Evolutionary conservation across 1,139 yeast genomes (phyloP).

Genomic region (Ogataea hybrid): DNA sequence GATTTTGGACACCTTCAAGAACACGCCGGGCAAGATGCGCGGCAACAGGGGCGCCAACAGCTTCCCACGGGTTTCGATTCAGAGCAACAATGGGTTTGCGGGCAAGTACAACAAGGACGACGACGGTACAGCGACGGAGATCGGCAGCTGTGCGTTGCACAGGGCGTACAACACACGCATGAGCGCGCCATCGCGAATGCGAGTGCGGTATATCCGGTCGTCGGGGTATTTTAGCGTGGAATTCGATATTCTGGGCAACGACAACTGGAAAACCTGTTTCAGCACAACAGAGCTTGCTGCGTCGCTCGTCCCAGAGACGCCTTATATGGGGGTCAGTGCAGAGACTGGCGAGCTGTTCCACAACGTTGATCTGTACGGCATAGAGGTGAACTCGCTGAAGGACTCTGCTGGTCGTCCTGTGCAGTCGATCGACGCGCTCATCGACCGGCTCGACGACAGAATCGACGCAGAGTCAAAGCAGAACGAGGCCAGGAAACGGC

Average conservation of each 20-base stretch:
- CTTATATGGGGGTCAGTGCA: slow-evolving; percentile 72
- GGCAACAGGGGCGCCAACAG: slow-evolving; percentile 51
- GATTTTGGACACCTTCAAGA: slow-evolving; percentile 77
- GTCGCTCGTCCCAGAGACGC: slow-evolving; percentile 42
- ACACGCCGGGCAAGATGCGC: slow-evolving; percentile 31
- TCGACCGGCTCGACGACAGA: slow-evolving; percentile 13
- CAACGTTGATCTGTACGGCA: slow-evolving; percentile 51
- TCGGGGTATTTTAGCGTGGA: slow-evolving; percentile 72
- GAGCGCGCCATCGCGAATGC: slow-evolving; percentile 44
- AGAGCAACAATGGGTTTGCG: slow-evolving; percentile 68
- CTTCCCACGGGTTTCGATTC: slow-evolving; percentile 67
- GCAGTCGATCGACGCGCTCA: slow-evolving; percentile 22
- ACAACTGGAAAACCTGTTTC: slow-evolving; percentile 71
- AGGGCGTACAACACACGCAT: slow-evolving; percentile 47
- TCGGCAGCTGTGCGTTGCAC: slow-evolving; percentile 67
- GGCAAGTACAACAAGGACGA: slow-evolving; percentile 57
- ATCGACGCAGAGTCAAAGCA: slow-evolving; percentile 8
- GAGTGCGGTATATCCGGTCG: slow-evolving; percentile 58
- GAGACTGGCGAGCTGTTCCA: slow-evolving; percentile 80
- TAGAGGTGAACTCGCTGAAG: slow-evolving; percentile 24
- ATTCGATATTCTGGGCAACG: slow-evolving; percentile 52
- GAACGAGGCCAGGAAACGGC: slow-evolving; percentile 11
- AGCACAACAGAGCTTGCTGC: slow-evolving; percentile 35
- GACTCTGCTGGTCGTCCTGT: slow-evolving; percentile 19
- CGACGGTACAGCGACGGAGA: slow-evolving; percentile 71